Evolutionary conservation across 768 basidiomycete species (phyloP), one percentile per base, ranked within the genome.

Genomic region (Mycena maculata): DNA sequence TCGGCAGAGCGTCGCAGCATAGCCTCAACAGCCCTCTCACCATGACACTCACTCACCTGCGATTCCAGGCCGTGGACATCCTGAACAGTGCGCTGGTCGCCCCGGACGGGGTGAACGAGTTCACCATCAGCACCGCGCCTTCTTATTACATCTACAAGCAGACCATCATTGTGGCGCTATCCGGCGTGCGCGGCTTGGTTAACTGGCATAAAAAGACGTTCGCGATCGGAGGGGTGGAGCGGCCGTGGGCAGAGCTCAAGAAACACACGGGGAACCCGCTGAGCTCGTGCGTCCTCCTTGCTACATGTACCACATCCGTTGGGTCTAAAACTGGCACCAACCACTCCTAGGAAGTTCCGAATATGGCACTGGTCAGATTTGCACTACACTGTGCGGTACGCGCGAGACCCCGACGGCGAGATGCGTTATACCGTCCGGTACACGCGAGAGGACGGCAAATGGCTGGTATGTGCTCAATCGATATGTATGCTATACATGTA

Each of bases 1-100:
- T 23, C 45, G 45, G n/a, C 23, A 23, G 22, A n/a, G 22, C 70
- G 25, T n/a, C n/a, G 12, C 27, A 18, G 36, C 58, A 39, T 63
- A 67, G 49, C 27, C 44, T 12, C 31, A 55, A 12, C 54, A 23
- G 27, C 38, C 8, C 54, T 41, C 22, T 56, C 23, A 4, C 38
- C 54, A 56, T 56, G 54, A 56, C 38, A n/a, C 54, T 36, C 39
- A 56, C 25, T 25, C 54, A 38, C 23, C 25, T 56, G 54, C 38
- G 39, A 27, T 56, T 56, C 39, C 38, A 56, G 23, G 36, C 54
- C 5, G n/a, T n/a, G 54, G 54, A 56, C 25, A 56, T 56, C 36
- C 54, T 56, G 13, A 56, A 56, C 36, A 56, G 54, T 36, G 39
- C 38, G 38, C 54, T 56, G 38, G 54, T 56, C 54, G 22, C 36